A percentile compares a stretch with the other conserved stretches of the same genome.
Evolutionary conservation across 169 alveolate genomes (phyloP).

Genomic region (Toxoplasma gondii): DNA sequence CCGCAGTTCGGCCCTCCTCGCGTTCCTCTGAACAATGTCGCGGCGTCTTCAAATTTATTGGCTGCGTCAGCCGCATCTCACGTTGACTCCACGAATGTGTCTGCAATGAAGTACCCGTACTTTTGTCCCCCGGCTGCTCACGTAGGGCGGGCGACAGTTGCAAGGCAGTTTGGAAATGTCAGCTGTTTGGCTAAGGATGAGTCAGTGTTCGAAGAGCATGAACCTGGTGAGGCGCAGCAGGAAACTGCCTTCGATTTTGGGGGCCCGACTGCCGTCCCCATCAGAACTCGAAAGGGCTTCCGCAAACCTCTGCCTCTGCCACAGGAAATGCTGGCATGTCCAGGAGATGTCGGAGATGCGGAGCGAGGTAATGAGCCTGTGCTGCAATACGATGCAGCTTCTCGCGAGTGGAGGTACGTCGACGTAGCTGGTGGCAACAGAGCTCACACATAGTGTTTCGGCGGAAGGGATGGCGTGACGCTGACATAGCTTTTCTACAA

Average conservation of each 20-base stretch:
- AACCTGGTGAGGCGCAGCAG: background rate
- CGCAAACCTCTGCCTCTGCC: slow-evolving; percentile 69
- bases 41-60: background rate
- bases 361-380: slow-evolving; percentile 62
- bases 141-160: background rate
- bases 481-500: background rate
- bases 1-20: background rate
- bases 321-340: slow-evolving; percentile 66
- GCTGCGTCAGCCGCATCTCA: background rate
- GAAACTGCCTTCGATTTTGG: slow-evolving; percentile 20
- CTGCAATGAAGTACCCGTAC: slow-evolving; percentile 3
- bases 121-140: background rate
- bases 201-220: background rate
- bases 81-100: background rate
- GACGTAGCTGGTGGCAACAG: background rate
- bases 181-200: background rate
- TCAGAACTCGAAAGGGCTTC: slow-evolving; percentile 66
- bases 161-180: background rate
- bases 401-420: slow-evolving; percentile 67
- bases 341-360: slow-evolving; percentile 56
- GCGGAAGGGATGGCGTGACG: background rate
- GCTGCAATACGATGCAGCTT: slow-evolving; percentile 66
- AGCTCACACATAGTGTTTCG: background rate
- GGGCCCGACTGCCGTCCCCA: slow-evolving; percentile 65
- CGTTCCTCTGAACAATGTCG: background rate